A percentile compares a stretch with the other conserved stretches of the same genome.
Conservation (phyloP, 2,329 filamentous ascomycete species). For the Fusarium secorum region DNA sequence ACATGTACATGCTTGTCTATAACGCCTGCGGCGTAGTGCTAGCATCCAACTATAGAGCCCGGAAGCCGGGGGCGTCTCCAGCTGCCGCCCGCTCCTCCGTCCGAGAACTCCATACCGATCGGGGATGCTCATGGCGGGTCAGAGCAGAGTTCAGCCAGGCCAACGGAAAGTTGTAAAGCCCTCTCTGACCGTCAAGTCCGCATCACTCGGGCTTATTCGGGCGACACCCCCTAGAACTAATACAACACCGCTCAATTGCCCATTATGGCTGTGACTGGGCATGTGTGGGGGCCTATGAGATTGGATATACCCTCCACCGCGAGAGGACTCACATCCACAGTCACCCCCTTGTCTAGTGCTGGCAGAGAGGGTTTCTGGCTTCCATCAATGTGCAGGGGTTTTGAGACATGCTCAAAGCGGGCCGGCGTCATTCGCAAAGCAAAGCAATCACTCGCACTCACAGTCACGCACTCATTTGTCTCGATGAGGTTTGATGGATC, state of each 20-base stretch:
- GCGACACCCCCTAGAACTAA: slow-evolving; percentile 20
- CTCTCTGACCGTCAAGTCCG: slow-evolving; percentile 35
- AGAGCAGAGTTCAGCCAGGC: slow-evolving; percentile 43
- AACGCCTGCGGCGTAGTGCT: slow-evolving; percentile 35
- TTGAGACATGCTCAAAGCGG: slow-evolving; percentile 29
- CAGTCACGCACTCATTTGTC: slow-evolving; percentile 8
- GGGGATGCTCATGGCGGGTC: slow-evolving; percentile 38
- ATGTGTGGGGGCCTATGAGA: not conserved
- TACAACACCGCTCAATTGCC: slow-evolving; percentile 8
- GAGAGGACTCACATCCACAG: not conserved
- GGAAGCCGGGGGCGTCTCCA: slow-evolving; percentile 35
- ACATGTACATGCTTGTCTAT: slow-evolving; percentile 11
- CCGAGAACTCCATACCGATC: slow-evolving; percentile 43
- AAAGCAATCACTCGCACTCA: slow-evolving; percentile 13
- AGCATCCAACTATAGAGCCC: slow-evolving; percentile 30
- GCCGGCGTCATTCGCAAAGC: slow-evolving; percentile 35
- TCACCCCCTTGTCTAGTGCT: slow-evolving; percentile 9
- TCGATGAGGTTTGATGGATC: slow-evolving; percentile 23
- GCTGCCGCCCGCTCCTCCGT: slow-evolving; percentile 40
- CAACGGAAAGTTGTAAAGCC: slow-evolving; percentile 23
- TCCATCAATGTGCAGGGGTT: slow-evolving; percentile 17
- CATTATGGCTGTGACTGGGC: slow-evolving; percentile 12
- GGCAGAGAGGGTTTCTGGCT: slow-evolving; percentile 7
- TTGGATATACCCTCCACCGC: slow-evolving; percentile 26
- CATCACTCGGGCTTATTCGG: slow-evolving; percentile 10